Evolutionary conservation across 2,329 filamentous ascomycete species (phyloP).

Genomic region (Calonectria pteridis): DNA sequence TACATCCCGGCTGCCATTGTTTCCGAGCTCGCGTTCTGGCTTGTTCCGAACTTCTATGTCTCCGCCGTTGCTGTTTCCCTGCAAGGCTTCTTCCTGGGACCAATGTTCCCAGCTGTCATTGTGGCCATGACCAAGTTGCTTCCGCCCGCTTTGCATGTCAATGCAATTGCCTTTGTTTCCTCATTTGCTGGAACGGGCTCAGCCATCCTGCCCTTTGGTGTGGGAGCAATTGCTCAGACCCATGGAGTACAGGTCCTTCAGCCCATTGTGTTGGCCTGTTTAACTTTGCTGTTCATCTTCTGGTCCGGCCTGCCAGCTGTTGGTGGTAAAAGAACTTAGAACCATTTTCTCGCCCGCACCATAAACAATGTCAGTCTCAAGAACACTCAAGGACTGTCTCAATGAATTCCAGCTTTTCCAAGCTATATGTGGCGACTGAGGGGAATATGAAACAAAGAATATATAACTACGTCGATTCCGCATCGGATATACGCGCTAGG

Average conservation of each 20-base stretch:
- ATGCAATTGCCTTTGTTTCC: conserved; percentile 81
- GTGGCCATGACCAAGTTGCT: conserved; percentile 77
- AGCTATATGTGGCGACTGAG: neutral
- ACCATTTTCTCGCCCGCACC: neutral
- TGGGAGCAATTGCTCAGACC: conserved; percentile 73
- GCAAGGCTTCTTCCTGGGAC: conserved; percentile 84
- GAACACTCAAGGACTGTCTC: neutral
- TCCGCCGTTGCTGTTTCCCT: conserved; percentile 79
- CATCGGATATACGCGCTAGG: neutral
- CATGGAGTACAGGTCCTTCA: conserved; percentile 69
- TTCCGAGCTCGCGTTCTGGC: conserved; percentile 82
- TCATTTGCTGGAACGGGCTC: conserved; percentile 82
- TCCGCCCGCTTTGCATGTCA: conserved; percentile 79
- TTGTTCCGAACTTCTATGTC: conserved; percentile 82
- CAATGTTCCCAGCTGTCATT: conserved; percentile 80
- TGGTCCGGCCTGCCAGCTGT: conserved; percentile 62
- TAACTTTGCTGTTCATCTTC: conserved; percentile 57
- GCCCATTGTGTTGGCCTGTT: conserved; percentile 65
- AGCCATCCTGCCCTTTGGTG: conserved; percentile 73
- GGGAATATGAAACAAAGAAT: neutral
- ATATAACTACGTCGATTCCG: neutral
- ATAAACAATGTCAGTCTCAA: neutral
- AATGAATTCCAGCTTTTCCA: no score
- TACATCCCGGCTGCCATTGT: conserved; percentile 76
- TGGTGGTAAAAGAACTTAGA: conserved; percentile 54